Base-by-base conservation (phyloP, 2,329 filamentous ascomycete genomes). In the Fusarium longipes region DNA sequence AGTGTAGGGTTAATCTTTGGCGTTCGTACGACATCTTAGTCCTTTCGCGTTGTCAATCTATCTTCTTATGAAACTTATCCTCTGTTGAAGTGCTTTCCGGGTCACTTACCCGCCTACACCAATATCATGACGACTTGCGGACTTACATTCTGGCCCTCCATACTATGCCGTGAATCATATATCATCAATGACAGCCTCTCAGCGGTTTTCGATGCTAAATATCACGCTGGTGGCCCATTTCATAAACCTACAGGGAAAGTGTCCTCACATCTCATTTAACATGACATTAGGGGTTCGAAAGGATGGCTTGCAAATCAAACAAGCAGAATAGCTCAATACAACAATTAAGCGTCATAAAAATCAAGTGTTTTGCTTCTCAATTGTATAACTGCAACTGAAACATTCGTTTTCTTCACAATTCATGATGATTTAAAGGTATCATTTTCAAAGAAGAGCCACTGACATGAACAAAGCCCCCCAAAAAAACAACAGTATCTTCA, bases 61-160 rank as follows among this genome's bases (percentile, higher is more conserved):
- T 18, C n/a, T n/a, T 30, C 15, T 22, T 15, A 5, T n/a, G 33
- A 42, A 22, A 45, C 22, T 22, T 22, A 10, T 11, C 33, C 11
- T 51, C 45, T 57, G 40, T 32, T 29, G 20, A 30, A n/a, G n/a
- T 25, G 15, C 20, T 35, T 30, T 39, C n/a, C 22, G 12, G 18
- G 15, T 25, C 27, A 10, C 11, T 47, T 24, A 17, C 45, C 51
- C 30, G 56, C 51, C 42, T 48, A 30, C 36, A 48, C 51, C 51
- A 30, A 36, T 22, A 29, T 8, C 10, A 6, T 40, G 24, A 30
- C 42, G 27, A 32, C 38, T 20, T 17, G 15, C n/a, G 20, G 17
- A 14, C 20, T 47, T 9, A 8, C 24, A 9, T 32, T 29, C 25
- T 27, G 22, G 24, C 9, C 10, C 18, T 53, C 47, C 6, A 18